These are phyloP conservation scores for Mycena epipterygia DNA, from an alignment of 768 basidiomycete species.

Conservation along the genomic window DNA sequence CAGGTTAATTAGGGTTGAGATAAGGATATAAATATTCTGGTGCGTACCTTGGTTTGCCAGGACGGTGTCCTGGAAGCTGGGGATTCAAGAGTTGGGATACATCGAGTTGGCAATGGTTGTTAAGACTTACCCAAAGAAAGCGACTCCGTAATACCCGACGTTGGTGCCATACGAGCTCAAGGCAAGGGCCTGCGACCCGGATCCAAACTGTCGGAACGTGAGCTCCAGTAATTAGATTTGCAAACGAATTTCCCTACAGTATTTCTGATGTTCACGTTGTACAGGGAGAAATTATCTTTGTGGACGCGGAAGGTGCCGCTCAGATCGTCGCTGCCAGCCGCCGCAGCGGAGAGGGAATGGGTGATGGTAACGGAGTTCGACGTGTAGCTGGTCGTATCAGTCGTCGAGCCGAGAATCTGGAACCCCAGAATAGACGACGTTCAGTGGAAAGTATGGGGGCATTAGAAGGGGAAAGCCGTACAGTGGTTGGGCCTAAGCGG, in stretches of 20 bases:
- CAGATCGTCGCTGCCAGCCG: constrained; percentile 46
- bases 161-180: constrained; percentile 45
- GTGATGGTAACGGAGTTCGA: constrained; percentile 49
- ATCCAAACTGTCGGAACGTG: constrained; percentile 35
- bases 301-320: constrained; percentile 49
- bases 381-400: constrained; percentile 43
- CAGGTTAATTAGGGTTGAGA: background rate
- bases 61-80: constrained; percentile 42
- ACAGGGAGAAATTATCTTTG: constrained; percentile 47
- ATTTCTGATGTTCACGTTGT: constrained; percentile 50
- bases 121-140: constrained; percentile 36
- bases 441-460: background rate
- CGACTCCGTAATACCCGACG: constrained; percentile 43
- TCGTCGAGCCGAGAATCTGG: constrained; percentile 39
- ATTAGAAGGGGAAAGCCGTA: background rate
- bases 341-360: constrained; percentile 41
- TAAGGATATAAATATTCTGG: background rate
- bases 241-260: constrained; percentile 35
- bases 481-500: constrained; percentile 32
- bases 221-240: background rate
- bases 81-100: background rate
- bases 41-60: constrained; percentile 34
- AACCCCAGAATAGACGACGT: background rate
- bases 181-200: constrained; percentile 44
- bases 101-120: background rate